Percentiles rank a stretch among this genome's conserved stretches.
phyloP scores from a whole-genome alignment of 176 grass and related monocot genomes.

The Guadua angustifolia region DNA sequence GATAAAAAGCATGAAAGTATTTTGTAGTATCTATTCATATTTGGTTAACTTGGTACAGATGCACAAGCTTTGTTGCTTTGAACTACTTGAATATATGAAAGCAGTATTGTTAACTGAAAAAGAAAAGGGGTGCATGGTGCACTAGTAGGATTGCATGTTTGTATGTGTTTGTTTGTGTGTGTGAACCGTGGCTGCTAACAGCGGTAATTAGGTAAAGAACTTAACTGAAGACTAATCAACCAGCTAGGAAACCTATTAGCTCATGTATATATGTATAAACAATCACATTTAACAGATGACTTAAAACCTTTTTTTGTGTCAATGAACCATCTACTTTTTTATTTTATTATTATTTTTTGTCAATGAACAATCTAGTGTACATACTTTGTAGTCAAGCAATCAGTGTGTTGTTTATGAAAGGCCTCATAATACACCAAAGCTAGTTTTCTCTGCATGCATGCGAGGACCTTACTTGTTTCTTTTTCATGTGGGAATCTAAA shows the following conservation, averaged over 20 bases:
- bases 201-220: not conserved
- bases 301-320: not conserved
- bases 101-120: not conserved
- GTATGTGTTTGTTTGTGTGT: not conserved
- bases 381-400: slow-evolving; percentile 22
- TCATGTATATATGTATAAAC: not conserved
- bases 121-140: not conserved
- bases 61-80: not conserved
- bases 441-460: slow-evolving; percentile 19
- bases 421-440: not conserved
- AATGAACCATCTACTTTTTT: not conserved
- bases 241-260: not conserved
- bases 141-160: not conserved
- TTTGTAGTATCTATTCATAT: not conserved
- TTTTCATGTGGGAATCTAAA: slow-evolving; percentile 52
- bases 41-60: not conserved
- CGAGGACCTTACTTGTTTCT: slow-evolving; percentile 34
- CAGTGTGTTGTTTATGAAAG: slow-evolving; percentile 9
- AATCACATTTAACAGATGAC: slow-evolving; percentile 1
- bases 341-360: no score
- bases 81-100: not conserved
- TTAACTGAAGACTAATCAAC: not conserved
- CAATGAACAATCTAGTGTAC: not conserved
- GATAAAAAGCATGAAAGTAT: not conserved
- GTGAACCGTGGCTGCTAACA: not conserved